A percentile compares a stretch with the other conserved stretches of the same genome.
Conservation (phyloP, 495 filamentous ascomycete genomes). For the Neurospora sp. region DNA sequence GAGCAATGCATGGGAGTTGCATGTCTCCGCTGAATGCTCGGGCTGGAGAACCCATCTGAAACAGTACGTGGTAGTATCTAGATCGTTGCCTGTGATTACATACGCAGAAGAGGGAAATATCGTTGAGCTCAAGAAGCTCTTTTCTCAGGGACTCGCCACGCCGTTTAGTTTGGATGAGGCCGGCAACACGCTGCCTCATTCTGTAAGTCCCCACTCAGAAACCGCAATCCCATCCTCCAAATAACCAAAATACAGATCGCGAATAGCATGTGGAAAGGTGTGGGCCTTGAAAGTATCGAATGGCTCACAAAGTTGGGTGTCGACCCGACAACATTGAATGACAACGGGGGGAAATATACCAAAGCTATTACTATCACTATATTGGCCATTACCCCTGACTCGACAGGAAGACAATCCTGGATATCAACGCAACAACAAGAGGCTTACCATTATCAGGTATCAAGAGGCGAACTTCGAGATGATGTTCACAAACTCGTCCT, state of each 20-base stretch:
- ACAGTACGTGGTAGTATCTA: neutral
- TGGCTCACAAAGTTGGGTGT: neutral
- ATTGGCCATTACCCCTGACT: no score
- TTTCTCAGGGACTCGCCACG: neutral
- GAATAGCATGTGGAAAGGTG: no score
- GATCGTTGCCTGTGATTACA: neutral
- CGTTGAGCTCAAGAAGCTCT: neutral
- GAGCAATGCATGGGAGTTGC: neutral
- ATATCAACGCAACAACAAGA: neutral
- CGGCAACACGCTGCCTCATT: neutral
- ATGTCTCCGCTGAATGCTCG: neutral
- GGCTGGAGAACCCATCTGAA: neutral
- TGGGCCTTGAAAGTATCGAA: neutral
- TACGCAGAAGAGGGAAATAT: neutral
- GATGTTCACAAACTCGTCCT: no score
- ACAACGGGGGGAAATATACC: no score
- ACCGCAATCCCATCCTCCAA: neutral
- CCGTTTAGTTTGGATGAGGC: neutral
- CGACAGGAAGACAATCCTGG: neutral
- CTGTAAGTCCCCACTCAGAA: neutral
- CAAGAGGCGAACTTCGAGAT: neutral
- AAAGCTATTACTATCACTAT: no score
- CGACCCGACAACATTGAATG: neutral
- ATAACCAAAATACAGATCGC: neutral
- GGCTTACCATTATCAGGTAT: neutral